Base-by-base conservation (phyloP, 139 green algal species). In the Monoraphidium neglectum region DNA sequence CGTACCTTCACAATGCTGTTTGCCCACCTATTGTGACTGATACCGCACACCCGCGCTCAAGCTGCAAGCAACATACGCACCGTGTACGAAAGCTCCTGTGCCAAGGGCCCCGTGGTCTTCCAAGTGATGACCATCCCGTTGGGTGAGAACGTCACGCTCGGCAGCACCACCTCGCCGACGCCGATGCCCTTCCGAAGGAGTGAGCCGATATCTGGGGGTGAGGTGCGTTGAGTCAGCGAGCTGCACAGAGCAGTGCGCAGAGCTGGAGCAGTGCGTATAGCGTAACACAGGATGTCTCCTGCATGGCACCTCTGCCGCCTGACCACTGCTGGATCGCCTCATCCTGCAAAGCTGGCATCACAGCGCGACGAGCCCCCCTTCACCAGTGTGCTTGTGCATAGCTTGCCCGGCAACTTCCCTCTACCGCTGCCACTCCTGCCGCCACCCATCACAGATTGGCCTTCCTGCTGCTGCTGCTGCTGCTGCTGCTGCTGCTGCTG, bases 41-140 rank as follows among this genome's bases (percentile, higher is more conserved):
- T n/a, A 12, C 57, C 57, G 12, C 13, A 16, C 30, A 24, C 57
- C 26, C 16, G 57, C 8, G 57, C 57, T 36, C 10, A 16, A 65
- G 61, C n/a, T 13, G 6, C 24, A 23, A 4, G 8, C 4, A 3
- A 10, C 26, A 4, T 15, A 1, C 73, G 40, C 33, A 79, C 73
- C 63, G 73, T 79, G 63, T 79, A 79, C 56, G 73, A 64, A 33
- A 79, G 63, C 63, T 72, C 49, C 36, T 79, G 71, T 0, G 73
- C 49, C 30, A 26, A 36, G 5, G 26, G 71, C 26, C 73, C 73
- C 73, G 71, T 49, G n/a, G 24, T 68, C 53, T 49, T 66, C 73
- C 73, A 79, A 35, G 59, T 64, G 21, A 79, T 73, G 24, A 62
- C 73, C 43, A 79, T 18, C 4, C 73, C 73, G 63, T 63, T 68